Percentiles rank a stretch among this genome's conserved stretches.
These are phyloP conservation scores for Lactifluus volemus DNA, from an alignment of 768 basidiomycete species.

Conservation along the genomic window DNA sequence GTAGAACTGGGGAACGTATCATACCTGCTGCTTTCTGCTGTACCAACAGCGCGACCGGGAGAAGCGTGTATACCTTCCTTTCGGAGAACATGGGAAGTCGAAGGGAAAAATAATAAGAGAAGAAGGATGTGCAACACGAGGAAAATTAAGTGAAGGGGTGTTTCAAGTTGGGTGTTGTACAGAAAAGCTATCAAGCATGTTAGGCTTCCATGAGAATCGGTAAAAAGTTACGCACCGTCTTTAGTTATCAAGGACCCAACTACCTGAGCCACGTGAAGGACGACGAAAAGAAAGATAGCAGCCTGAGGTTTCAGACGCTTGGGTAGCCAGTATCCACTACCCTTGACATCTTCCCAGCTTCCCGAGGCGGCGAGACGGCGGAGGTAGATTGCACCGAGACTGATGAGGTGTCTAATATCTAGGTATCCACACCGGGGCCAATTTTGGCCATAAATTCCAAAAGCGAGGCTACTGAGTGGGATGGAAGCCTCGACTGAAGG, in stretches of 20 bases:
- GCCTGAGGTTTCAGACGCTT: too few species aligned
- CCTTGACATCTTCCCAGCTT: too few species aligned
- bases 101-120: slow-evolving; percentile 39
- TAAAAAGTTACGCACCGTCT: slow-evolving; percentile 14
- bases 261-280: slow-evolving; percentile 38
- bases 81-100: slow-evolving; percentile 56
- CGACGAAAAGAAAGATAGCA: slow-evolving; percentile 30
- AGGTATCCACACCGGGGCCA: slow-evolving; percentile 47
- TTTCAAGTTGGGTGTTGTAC: too few species aligned
- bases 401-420: slow-evolving; percentile 39
- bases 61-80: slow-evolving; percentile 32
- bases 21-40: slow-evolving; percentile 13
- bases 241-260: too few species aligned
- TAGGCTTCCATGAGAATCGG: neutral
- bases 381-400: slow-evolving; percentile 63
- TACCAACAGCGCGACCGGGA: slow-evolving; percentile 16
- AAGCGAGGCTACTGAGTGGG: slow-evolving; percentile 58
- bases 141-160: too few species aligned
- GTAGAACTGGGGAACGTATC: slow-evolving; percentile 1
- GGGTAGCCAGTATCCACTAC: too few species aligned
- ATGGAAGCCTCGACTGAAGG: too few species aligned
- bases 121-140: neutral
- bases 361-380: slow-evolving; percentile 28
- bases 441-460: slow-evolving; percentile 53
- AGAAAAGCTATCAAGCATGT: neutral